phyloP scores from a whole-genome alignment of 208 protist genomes.

The Acanthamoeba triangularis region DNA sequence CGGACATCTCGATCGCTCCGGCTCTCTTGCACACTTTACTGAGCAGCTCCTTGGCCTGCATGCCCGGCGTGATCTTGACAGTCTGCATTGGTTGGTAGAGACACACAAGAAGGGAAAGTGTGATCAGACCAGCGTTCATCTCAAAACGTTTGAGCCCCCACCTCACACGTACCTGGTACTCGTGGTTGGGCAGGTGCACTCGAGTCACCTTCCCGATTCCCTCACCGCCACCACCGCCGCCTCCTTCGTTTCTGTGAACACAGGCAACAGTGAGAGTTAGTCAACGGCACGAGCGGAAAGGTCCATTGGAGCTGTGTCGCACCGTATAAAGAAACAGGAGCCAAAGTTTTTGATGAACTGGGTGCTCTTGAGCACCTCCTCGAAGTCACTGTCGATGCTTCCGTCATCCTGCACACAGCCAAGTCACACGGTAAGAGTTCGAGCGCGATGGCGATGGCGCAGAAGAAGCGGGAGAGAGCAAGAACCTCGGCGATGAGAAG shows the following conservation, averaged over 20 bases:
- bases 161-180: conserved; percentile 20
- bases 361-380: conserved; percentile 39
- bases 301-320: neutral
- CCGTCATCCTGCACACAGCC: conserved; percentile 19
- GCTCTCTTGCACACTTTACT: conserved; percentile 47
- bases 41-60: conserved; percentile 65
- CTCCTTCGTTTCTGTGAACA: neutral
- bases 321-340: conserved; percentile 19
- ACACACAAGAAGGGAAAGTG: neutral
- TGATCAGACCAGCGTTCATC: neutral
- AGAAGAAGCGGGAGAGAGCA: neutral
- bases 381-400: conserved; percentile 59
- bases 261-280: neutral
- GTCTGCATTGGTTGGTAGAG: neutral
- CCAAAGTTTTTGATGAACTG: conserved; percentile 74
- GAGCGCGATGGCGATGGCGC: neutral
- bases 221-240: neutral
- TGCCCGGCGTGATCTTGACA: conserved; percentile 36
- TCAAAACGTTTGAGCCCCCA: neutral
- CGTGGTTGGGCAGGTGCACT: conserved; percentile 29
- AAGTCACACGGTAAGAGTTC: neutral
- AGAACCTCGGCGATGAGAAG: conserved; percentile 46
- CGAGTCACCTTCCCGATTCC: conserved; percentile 7
- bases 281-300: neutral
- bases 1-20: conserved; percentile 37